Conservation (phyloP, 108 stramenopile genomes). For the Cyclostephanos tholiformis region DNA sequence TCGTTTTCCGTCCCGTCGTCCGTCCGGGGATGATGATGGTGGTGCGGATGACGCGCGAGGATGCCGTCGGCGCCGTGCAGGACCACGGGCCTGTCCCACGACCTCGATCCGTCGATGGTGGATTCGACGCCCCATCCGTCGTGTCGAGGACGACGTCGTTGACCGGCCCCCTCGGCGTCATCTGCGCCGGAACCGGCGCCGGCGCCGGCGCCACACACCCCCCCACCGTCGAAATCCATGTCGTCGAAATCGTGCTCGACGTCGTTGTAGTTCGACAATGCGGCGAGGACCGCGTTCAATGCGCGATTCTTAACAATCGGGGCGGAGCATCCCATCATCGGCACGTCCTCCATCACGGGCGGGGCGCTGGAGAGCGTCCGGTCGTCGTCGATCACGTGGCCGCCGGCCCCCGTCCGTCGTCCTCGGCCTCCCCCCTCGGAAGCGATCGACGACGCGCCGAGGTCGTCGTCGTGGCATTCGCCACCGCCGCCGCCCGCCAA, state of each 20-base stretch:
- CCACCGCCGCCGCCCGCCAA: slow-evolving; percentile 9
- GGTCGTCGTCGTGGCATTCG: not conserved
- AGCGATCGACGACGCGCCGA: not conserved
- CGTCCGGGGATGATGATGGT: slow-evolving; percentile 12
- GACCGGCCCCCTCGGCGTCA: not conserved
- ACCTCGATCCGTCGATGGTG: slow-evolving; percentile 35
- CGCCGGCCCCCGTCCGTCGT: not conserved
- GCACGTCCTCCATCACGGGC: slow-evolving; percentile 7
- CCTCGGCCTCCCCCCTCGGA: not conserved
- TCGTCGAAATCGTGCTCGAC: slow-evolving; percentile 33
- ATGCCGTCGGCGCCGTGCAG: slow-evolving; percentile 77
- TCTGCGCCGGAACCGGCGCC: not conserved
- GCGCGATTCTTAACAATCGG: slow-evolving; percentile 27
- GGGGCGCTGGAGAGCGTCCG: slow-evolving; percentile 23
- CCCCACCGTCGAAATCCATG: not conserved
- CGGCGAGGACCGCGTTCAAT: slow-evolving; percentile 59
- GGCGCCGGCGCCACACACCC: not conserved
- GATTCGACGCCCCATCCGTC: slow-evolving; percentile 51
- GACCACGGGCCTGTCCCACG: slow-evolving; percentile 63
- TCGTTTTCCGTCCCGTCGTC: slow-evolving; percentile 7
- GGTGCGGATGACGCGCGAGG: slow-evolving; percentile 38
- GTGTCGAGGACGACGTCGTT: slow-evolving; percentile 7
- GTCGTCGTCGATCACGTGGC: slow-evolving; percentile 3
- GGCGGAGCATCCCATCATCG: not conserved
- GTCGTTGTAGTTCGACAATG: slow-evolving; percentile 82